Evolutionary conservation across 192 early-diverging fungal genomes (phyloP).

Genomic region (Backusella morwellensis): DNA sequence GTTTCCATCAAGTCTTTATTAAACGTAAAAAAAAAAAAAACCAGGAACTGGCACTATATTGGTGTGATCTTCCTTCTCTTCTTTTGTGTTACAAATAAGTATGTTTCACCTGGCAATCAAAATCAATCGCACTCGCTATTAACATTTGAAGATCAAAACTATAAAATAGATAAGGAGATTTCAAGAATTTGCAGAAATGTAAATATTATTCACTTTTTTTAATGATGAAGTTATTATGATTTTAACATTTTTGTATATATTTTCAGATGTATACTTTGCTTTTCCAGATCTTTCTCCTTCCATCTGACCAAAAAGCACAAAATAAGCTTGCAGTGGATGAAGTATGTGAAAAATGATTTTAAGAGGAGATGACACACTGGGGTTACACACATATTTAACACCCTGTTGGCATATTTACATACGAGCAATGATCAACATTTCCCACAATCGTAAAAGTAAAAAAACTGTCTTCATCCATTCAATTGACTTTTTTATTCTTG

Average conservation of each 20-base stretch:
- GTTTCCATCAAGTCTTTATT: background rate
- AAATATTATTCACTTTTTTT: background rate
- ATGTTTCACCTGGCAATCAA: background rate
- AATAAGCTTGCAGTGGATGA: background rate
- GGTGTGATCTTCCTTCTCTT: background rate
- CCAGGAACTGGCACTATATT: background rate
- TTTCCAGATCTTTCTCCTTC: background rate
- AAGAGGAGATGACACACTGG: background rate
- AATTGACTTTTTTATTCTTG: background rate
- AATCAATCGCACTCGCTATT: background rate
- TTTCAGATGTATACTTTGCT: background rate
- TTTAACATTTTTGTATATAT: background rate
- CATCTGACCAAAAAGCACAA: background rate
- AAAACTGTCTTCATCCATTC: background rate
- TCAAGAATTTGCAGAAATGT: background rate
- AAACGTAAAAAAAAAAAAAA: background rate
- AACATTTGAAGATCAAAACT: background rate
- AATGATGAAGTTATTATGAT: background rate
- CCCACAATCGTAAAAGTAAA: background rate
- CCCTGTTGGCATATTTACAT: background rate
- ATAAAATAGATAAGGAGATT: background rate
- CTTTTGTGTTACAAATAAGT: background rate
- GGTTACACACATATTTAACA: background rate
- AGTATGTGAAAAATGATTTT: background rate
- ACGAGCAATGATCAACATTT: background rate